These are phyloP conservation scores for Fusarium buxicola DNA, from an alignment of 2,329 filamentous ascomycete genomes.

Conservation along the genomic window DNA sequence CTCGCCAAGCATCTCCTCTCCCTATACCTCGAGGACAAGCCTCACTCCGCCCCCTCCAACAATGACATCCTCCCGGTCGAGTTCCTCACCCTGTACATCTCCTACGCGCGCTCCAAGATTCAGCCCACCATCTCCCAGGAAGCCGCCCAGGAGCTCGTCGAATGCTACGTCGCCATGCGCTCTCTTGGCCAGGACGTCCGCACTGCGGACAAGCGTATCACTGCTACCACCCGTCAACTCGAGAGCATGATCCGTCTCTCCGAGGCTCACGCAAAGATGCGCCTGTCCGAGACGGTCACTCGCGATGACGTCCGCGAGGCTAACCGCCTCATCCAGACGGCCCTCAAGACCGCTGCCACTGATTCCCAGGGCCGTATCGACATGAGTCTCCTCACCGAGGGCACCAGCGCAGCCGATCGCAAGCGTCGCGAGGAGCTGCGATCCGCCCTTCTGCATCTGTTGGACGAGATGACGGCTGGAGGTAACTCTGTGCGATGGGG, in stretches of 20 bases:
- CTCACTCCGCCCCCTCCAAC: constrained; percentile 79
- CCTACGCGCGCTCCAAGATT: constrained; percentile 88
- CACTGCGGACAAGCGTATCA: constrained; percentile 93
- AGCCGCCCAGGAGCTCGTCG: constrained; percentile 85
- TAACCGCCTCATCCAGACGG: constrained; percentile 90
- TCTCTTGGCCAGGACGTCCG: constrained; percentile 90
- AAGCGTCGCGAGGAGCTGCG: constrained; percentile 87
- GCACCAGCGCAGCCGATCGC: constrained; percentile 89
- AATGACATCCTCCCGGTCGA: constrained; percentile 91
- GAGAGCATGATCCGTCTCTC: constrained; percentile 98
- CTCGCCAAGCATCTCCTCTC: constrained; percentile 92
- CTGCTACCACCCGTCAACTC: constrained; percentile 93
- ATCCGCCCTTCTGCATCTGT: constrained; percentile 75
- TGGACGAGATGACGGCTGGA: constrained; percentile 83
- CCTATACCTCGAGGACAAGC: constrained; percentile 96
- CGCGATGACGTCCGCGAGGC: constrained; percentile 88
- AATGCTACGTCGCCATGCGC: constrained; percentile 94
- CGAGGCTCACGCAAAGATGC: constrained; percentile 98
- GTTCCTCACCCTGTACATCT: constrained; percentile 96
- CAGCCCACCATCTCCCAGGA: constrained; percentile 84
- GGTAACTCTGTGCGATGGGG: constrained; percentile 78
- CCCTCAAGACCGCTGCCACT: constrained; percentile 97
- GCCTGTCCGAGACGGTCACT: constrained; percentile 80
- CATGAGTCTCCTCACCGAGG: constrained; percentile 94
- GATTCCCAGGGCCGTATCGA: constrained; percentile 94